A percentile compares a stretch with the other conserved stretches of the same genome.
Evolutionary conservation across 768 basidiomycete genomes (phyloP).

Genomic region (Antrodiella citrinella): DNA sequence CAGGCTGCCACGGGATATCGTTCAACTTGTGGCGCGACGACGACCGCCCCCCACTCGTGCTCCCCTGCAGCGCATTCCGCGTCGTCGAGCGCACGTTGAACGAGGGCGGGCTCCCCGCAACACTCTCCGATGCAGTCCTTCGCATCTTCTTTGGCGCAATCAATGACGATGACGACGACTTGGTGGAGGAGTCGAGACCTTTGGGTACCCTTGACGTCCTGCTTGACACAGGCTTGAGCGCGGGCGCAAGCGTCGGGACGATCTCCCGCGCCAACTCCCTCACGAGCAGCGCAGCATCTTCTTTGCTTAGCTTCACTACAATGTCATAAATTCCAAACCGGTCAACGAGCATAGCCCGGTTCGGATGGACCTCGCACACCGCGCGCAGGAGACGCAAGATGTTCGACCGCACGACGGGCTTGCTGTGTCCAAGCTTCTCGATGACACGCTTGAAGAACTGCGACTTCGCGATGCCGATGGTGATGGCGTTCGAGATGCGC

Average conservation of each 20-base stretch:
- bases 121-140: conserved; percentile 64
- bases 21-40: conserved; percentile 46
- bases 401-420: conserved; percentile 87
- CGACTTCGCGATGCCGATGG: conserved; percentile 71
- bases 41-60: conserved; percentile 19
- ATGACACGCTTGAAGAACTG: conserved; percentile 84
- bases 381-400: conserved; percentile 77
- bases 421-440: conserved; percentile 68
- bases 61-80: conserved; percentile 27
- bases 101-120: conserved; percentile 24
- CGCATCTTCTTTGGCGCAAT: conserved; percentile 59
- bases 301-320: conserved; percentile 71
- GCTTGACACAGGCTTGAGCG: conserved; percentile 43
- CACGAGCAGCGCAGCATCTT: conserved; percentile 88
- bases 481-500: conserved; percentile 66
- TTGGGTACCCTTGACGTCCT: conserved; percentile 32
- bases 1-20: conserved; percentile 54
- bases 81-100: conserved; percentile 12
- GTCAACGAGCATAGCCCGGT: conserved; percentile 73
- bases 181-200: conserved; percentile 17
- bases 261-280: conserved; percentile 85
- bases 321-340: conserved; percentile 75
- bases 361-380: conserved; percentile 87
- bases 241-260: conserved; percentile 67
- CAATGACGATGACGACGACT: conserved; percentile 14